These are phyloP conservation scores for Irpex sp. DNA, from an alignment of 1,284 basidiomycete species.

Conservation along the genomic window DNA sequence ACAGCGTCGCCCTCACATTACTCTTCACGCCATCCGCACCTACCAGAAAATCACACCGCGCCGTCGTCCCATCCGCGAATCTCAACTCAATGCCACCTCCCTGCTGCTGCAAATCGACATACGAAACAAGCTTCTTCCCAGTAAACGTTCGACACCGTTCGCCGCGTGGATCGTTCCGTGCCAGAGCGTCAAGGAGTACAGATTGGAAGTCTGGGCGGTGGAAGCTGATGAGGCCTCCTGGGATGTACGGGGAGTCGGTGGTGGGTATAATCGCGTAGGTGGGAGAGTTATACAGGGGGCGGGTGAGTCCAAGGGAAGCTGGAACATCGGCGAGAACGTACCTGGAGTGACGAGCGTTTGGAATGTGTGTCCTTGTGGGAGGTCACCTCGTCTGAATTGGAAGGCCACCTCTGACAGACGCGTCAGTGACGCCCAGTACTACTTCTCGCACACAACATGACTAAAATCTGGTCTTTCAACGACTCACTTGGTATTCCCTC, in stretches of 20 bases:
- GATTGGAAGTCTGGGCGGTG: slow-evolving; percentile 44
- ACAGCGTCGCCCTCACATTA: background rate
- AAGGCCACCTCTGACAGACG: slow-evolving; percentile 24
- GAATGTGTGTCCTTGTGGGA: slow-evolving; percentile 27
- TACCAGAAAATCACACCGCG: slow-evolving; percentile 42
- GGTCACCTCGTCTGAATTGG: slow-evolving; percentile 31
- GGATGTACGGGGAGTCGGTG: background rate
- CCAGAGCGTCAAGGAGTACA: slow-evolving; percentile 32
- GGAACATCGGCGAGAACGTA: slow-evolving; percentile 6
- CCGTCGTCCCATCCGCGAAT: slow-evolving; percentile 41
- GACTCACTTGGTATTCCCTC: slow-evolving; percentile 20
- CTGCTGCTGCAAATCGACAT: slow-evolving; percentile 13
- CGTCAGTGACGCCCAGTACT: background rate
- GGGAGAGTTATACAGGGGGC: too few species aligned
- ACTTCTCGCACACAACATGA: background rate
- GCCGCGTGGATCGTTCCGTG: background rate
- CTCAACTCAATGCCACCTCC: slow-evolving; percentile 28
- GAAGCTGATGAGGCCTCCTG: slow-evolving; percentile 37
- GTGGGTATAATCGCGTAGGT: too few species aligned
- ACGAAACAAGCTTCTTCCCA: slow-evolving; percentile 37
- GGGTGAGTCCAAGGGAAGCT: background rate
- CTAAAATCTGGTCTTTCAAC: background rate
- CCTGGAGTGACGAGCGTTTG: slow-evolving; percentile 28
- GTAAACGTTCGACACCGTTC: slow-evolving; percentile 30
- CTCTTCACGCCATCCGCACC: background rate